These are phyloP conservation scores for Umbelopsis ramanniana DNA, from an alignment of 192 early-diverging fungal species.

Conservation along the genomic window DNA sequence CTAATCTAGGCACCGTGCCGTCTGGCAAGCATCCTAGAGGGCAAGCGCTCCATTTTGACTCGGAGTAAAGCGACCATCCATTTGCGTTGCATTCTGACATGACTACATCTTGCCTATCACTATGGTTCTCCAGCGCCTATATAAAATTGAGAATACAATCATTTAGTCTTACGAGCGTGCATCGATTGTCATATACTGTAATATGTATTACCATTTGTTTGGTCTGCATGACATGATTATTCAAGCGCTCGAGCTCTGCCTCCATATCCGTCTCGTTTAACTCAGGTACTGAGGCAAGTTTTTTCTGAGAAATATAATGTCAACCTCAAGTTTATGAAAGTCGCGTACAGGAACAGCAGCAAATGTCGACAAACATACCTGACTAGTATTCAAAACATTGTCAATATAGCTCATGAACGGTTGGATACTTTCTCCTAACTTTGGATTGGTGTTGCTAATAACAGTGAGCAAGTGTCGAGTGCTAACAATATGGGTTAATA, in stretches of 20 bases:
- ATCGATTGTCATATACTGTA: too few relatives aligned
- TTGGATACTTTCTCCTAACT: constrained; percentile 19
- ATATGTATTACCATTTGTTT: constrained; percentile 1
- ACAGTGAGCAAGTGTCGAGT: constrained; percentile 38
- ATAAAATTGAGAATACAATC: not conserved
- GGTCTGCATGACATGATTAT: not conserved
- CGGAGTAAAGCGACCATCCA: constrained; percentile 36
- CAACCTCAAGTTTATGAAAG: not conserved
- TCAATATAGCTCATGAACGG: constrained; percentile 47
- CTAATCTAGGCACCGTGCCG: constrained; percentile 43
- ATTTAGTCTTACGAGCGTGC: too few relatives aligned
- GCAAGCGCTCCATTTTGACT: constrained; percentile 38
- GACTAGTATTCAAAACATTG: constrained; percentile 24
- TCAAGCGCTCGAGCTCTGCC: constrained; percentile 3
- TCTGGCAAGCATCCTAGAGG: constrained; percentile 47
- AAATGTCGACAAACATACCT: not conserved
- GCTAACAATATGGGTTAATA: constrained; percentile 22
- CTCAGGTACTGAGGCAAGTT: not conserved
- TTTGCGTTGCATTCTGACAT: not conserved
- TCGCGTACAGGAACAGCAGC: not conserved
- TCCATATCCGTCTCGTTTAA: constrained; percentile 24
- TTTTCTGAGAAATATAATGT: not conserved
- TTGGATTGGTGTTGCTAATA: constrained; percentile 24
- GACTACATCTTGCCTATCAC: not conserved
- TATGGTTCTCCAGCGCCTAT: not conserved